Evolutionary conservation across 2,329 filamentous ascomycete species (phyloP).

Genomic region (Boeremia lycopersici): DNA sequence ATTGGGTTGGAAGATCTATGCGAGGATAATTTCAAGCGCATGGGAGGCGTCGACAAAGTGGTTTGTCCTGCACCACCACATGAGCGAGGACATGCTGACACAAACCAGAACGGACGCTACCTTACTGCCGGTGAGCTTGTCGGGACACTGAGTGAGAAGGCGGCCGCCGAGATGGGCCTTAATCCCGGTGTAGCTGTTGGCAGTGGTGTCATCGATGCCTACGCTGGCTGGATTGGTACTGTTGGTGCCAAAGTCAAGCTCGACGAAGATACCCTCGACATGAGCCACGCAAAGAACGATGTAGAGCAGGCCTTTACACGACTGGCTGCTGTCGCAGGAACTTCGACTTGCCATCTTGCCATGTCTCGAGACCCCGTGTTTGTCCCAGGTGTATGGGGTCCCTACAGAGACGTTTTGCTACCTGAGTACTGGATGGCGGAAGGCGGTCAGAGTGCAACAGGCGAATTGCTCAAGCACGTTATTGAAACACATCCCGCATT

Average conservation of each 20-base stretch:
- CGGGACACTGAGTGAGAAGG: slow-evolving; percentile 81
- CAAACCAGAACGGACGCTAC: slow-evolving; percentile 87
- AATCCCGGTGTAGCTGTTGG: slow-evolving; percentile 88
- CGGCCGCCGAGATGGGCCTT: slow-evolving; percentile 81
- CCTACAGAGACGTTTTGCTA: slow-evolving; percentile 91
- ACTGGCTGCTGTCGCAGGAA: slow-evolving; percentile 91
- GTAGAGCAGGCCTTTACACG: slow-evolving; percentile 91
- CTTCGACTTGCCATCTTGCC: slow-evolving; percentile 94
- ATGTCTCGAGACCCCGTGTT: slow-evolving; percentile 95
- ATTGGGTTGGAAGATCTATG: slow-evolving; percentile 87
- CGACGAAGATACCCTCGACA: slow-evolving; percentile 68
- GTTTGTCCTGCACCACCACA: slow-evolving; percentile 63
- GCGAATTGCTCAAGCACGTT: slow-evolving; percentile 91
- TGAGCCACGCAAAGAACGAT: slow-evolving; percentile 75
- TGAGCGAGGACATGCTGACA: slow-evolving; percentile 34
- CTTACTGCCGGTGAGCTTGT: slow-evolving; percentile 91
- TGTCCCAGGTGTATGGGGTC: slow-evolving; percentile 94
- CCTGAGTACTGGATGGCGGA: slow-evolving; percentile 97
- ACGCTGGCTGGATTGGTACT: slow-evolving; percentile 97
- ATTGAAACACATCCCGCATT: slow-evolving; percentile 94
- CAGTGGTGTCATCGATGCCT: slow-evolving; percentile 96
- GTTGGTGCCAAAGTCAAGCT: slow-evolving; percentile 95
- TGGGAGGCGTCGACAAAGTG: slow-evolving; percentile 94
- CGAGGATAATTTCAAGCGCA: slow-evolving; percentile 86
- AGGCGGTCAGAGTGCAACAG: slow-evolving; percentile 94